phyloP scores from a whole-genome alignment of 306 rosid species.

The Rosa rugosa region DNA sequence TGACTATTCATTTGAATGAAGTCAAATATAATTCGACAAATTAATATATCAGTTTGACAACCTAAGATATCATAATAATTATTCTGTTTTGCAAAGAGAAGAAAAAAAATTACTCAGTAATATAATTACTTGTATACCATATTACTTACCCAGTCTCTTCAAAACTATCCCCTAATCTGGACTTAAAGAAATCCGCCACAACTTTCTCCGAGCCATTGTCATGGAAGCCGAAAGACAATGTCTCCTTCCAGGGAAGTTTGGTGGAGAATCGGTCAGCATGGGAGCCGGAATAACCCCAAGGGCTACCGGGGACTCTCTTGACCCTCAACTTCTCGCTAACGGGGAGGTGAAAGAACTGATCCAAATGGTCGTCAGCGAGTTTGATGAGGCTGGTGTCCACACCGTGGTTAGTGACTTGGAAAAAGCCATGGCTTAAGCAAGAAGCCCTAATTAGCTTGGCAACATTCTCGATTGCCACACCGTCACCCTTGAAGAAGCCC shows the following conservation, averaged over 20 bases:
- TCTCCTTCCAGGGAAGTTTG: slow-evolving; percentile 79
- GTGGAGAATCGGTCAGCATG: slow-evolving; percentile 74
- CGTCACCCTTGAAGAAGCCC: slow-evolving; percentile 54
- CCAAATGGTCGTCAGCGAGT: slow-evolving; percentile 42
- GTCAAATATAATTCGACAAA: no score
- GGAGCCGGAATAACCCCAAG: slow-evolving; percentile 65
- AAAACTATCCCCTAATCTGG: slow-evolving; percentile 49
- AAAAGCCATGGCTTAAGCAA: slow-evolving; percentile 67
- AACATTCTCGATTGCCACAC: slow-evolving; percentile 36
- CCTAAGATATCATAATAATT: background rate
- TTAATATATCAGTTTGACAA: no score
- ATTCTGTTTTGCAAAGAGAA: background rate
- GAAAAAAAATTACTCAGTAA: background rate
- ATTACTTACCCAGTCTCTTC: slow-evolving; percentile 53
- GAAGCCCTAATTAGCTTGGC: slow-evolving; percentile 42
- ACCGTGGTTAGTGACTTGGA: slow-evolving; percentile 74
- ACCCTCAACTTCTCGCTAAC: slow-evolving; percentile 29
- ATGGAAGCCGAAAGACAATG: slow-evolving; percentile 58
- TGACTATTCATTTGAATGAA: no score
- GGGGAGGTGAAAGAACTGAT: slow-evolving; percentile 59
- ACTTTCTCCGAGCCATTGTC: slow-evolving; percentile 17
- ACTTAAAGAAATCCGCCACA: slow-evolving; percentile 48
- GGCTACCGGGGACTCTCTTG: slow-evolving; percentile 25
- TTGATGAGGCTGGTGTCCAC: slow-evolving; percentile 39
- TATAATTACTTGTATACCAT: background rate